Evolutionary conservation across 768 basidiomycete genomes (phyloP), one percentile per base, ranked within the genome.

Genomic region (Rhodotorula graminis): DNA sequence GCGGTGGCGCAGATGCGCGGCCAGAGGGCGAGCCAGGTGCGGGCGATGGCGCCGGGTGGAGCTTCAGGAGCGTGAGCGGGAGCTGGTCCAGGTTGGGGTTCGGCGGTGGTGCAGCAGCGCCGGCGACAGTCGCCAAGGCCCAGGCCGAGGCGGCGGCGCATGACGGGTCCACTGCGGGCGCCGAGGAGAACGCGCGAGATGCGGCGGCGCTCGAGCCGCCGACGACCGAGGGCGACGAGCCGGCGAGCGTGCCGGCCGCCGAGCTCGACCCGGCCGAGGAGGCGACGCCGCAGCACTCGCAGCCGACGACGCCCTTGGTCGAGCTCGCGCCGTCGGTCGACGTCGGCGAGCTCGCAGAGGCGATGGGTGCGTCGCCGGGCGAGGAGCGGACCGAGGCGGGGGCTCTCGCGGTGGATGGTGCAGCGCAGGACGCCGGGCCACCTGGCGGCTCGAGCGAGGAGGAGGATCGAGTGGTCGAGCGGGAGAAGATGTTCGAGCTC

Each of bases 261-360:
- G 7, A 19, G 19, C 23, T 27, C 49, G 49, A n/a, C n/a, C n/a
- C 19, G 11, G 19, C 49, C 21, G 23, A 23, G 6, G 25, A 27
- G 12, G 49, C 2, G 9, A 33, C 40, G 12, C 33, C 25, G 27
- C 37, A n/a, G 14, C 11, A 4, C 12, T 25, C 65, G 15, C 25
- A 58, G 10, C 59, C 70, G 3, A 23, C 59, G 1, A 58, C 70
- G 12, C 65, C 70, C 0, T 40, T 31, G 2, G 46, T 64, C n/a
- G 49, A 59, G 37, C 61, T 64, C 4, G 69, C 69, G 6, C 52
- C 50, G 3, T 25, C 61, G 1, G 70, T 71, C 11, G 65, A 66
- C n/a, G 21, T n/a, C 4, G 19, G 10, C 16, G 64, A 65, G 65
- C 61, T 66, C 5, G 65, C 60, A 1, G 65, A 57, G 37, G 70